Evolutionary conservation across 2,329 filamentous ascomycete species (phyloP).

Genomic region (Alternaria consortialis): DNA sequence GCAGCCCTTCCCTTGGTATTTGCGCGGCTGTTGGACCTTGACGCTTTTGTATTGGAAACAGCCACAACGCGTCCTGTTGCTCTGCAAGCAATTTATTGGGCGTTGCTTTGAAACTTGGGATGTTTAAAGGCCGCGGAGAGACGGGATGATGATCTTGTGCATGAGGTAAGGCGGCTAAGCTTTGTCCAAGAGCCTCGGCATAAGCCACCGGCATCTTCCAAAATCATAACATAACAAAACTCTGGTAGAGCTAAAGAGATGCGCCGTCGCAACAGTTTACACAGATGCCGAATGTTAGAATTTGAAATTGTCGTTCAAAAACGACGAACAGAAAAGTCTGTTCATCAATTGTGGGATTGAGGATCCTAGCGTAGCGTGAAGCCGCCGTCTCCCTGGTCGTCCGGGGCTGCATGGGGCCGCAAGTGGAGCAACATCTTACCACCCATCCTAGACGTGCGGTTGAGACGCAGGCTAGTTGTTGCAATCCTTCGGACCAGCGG

Average conservation of each 20-base stretch:
- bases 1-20: background rate
- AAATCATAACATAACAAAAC: constrained; percentile 30
- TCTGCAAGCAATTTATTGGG: constrained; percentile 18
- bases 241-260: background rate
- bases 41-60: background rate
- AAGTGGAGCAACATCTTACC: constrained; percentile 24
- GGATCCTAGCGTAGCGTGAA: constrained; percentile 12
- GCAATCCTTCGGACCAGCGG: constrained; percentile 35
- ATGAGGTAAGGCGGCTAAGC: constrained; percentile 34
- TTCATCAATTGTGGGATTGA: constrained; percentile 7
- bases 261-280: background rate
- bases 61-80: background rate
- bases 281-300: background rate
- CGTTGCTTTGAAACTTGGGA: constrained; percentile 11
- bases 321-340: constrained; percentile 7
- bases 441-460: constrained; percentile 18
- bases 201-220: constrained; percentile 28
- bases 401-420: constrained; percentile 18
- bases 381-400: constrained; percentile 20
- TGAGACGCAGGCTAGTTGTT: constrained; percentile 27
- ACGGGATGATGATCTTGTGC: constrained; percentile 34
- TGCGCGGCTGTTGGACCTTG: background rate
- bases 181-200: constrained; percentile 42
- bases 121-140: constrained; percentile 20
- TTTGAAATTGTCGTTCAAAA: constrained; percentile 1